Evolutionary conservation across 2,329 filamentous ascomycete genomes (phyloP).

Genomic region (Lasiodiplodia sp.): DNA sequence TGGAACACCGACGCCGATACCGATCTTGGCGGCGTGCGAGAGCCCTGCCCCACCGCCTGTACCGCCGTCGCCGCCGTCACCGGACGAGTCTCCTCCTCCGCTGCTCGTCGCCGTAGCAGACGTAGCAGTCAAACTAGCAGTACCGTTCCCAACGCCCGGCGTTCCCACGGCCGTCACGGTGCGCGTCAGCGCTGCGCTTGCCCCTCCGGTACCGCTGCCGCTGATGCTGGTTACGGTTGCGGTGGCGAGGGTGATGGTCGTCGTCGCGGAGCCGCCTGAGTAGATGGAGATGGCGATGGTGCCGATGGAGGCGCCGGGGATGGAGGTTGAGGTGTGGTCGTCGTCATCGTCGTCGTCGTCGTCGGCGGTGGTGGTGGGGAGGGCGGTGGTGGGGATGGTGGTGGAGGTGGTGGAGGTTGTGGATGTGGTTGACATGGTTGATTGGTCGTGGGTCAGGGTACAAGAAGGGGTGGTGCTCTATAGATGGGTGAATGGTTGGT

Average conservation of each 20-base stretch:
- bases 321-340: constrained; percentile 1
- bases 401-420: neutral
- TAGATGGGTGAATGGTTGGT: neutral
- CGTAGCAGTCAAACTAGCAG: neutral
- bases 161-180: neutral
- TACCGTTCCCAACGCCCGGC: neutral
- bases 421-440: neutral
- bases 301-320: constrained; percentile 16
- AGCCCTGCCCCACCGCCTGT: neutral
- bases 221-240: neutral
- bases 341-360: constrained; percentile 7
- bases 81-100: neutral
- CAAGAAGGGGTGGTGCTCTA: too few relatives aligned
- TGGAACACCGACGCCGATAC: neutral
- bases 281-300: constrained; percentile 4
- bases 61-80: neutral
- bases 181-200: neutral
- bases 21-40: neutral
- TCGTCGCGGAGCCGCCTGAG: neutral
- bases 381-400: neutral
- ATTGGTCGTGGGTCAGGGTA: neutral
- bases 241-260: constrained; percentile 11
- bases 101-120: neutral
- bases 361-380: neutral
- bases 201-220: neutral